A percentile compares a stretch with the other conserved stretches of the same genome.
Evolutionary conservation across 2,329 filamentous ascomycete genomes (phyloP).

Genomic region (Tolypocladium ophioglossoides): DNA sequence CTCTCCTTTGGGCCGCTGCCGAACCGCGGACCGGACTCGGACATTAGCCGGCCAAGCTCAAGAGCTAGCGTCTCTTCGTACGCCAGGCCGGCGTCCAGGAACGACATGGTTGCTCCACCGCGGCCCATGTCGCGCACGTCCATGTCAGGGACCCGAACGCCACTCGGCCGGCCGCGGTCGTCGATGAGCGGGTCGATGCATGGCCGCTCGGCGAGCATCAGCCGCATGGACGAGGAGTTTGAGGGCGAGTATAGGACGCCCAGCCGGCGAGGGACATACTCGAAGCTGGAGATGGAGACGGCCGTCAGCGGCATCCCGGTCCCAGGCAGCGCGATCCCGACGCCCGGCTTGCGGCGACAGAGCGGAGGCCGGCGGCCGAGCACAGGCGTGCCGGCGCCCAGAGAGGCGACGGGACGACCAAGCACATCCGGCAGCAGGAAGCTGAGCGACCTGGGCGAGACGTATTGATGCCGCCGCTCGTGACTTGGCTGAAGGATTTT

Average conservation of each 20-base stretch:
- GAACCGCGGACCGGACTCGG: conserved; percentile 38
- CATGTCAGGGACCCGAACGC: conserved; percentile 48
- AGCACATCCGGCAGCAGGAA: conserved; percentile 25
- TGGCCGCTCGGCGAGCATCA: conserved; percentile 47
- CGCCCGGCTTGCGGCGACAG: conserved; percentile 31
- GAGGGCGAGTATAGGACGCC: conserved; percentile 36
- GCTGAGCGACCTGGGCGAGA: conserved; percentile 42
- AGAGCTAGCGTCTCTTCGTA: conserved; percentile 53
- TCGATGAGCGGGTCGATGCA: conserved; percentile 57
- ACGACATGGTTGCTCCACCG: conserved; percentile 40
- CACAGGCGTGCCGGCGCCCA: conserved; percentile 21
- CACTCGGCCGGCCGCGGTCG: conserved; percentile 59
- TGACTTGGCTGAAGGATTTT: background rate
- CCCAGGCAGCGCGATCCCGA: conserved; percentile 34
- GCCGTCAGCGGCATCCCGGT: conserved; percentile 27
- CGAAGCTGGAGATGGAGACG: conserved; percentile 33
- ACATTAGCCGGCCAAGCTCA: conserved; percentile 55
- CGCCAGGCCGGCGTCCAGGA: conserved; percentile 42
- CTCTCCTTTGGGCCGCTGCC: conserved; percentile 54
- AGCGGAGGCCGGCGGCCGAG: conserved; percentile 34
- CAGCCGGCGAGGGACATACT: conserved; percentile 43
- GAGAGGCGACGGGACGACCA: conserved; percentile 15
- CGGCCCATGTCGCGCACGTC: conserved; percentile 58
- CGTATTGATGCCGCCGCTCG: conserved; percentile 27
- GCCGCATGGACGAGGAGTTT: conserved; percentile 37